A percentile compares a stretch with the other conserved stretches of the same genome.
phyloP scores from a whole-genome alignment of 495 filamentous ascomycete species.

The Aspergillus ellipticus region DNA sequence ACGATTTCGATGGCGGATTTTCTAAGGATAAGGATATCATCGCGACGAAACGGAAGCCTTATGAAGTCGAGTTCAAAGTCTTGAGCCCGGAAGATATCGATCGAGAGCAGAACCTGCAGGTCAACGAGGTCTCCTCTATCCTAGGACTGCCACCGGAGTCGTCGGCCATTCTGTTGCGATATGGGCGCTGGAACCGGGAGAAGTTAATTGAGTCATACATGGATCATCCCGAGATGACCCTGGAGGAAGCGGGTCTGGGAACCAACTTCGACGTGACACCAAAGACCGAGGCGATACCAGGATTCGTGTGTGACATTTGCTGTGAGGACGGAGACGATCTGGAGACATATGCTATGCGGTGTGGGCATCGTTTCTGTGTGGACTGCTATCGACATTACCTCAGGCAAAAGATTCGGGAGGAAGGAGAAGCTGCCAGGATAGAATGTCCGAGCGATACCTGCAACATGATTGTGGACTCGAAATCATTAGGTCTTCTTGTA shows the following conservation, averaged over 20 bases:
- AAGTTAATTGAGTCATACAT: slow-evolving; percentile 91
- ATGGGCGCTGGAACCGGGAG: slow-evolving; percentile 94
- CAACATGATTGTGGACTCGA: slow-evolving; percentile 85
- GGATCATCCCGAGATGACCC: slow-evolving; percentile 69
- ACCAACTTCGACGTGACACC: slow-evolving; percentile 58
- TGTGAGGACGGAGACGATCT: slow-evolving; percentile 81
- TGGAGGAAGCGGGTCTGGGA: slow-evolving; percentile 85
- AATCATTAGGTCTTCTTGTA: slow-evolving; percentile 80
- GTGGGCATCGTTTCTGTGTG: slow-evolving; percentile 91
- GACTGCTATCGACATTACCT: slow-evolving; percentile 92
- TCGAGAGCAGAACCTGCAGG: slow-evolving; percentile 73
- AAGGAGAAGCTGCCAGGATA: slow-evolving; percentile 92
- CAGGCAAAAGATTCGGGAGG: slow-evolving; percentile 83
- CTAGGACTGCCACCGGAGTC: slow-evolving; percentile 82
- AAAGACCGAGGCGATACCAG: slow-evolving; percentile 63
- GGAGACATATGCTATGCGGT: slow-evolving; percentile 92
- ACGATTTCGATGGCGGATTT: slow-evolving; percentile 74
- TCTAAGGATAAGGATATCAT: slow-evolving; percentile 71
- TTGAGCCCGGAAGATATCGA: slow-evolving; percentile 76
- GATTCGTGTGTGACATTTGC: slow-evolving; percentile 92
- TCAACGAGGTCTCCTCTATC: slow-evolving; percentile 85
- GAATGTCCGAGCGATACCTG: slow-evolving; percentile 88
- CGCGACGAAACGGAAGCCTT: slow-evolving; percentile 65
- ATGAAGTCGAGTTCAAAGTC: slow-evolving; percentile 82
- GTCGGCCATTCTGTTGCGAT: slow-evolving; percentile 80